Conservation (phyloP, 345 rosid species). For the Microthlaspi erraticum region DNA sequence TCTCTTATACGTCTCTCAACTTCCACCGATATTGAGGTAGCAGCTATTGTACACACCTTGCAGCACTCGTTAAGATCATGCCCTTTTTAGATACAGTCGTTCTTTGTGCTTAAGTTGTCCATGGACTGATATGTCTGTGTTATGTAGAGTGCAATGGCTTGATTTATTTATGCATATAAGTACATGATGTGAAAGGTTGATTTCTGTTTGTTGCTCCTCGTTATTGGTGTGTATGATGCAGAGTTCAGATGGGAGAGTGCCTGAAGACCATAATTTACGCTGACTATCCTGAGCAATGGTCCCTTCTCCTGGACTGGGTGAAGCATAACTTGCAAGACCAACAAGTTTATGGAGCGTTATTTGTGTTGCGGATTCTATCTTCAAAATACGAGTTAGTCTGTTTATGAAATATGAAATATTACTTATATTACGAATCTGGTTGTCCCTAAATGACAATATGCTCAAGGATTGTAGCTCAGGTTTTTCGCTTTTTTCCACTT, state of each 20-base stretch:
- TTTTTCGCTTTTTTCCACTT: slow-evolving; percentile 12
- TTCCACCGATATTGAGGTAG: slow-evolving; percentile 91
- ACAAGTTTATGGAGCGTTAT: slow-evolving; percentile 88
- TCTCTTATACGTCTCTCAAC: slow-evolving; percentile 78
- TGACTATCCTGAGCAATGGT: slow-evolving; percentile 99
- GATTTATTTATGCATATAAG: not conserved
- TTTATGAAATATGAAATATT: not conserved
- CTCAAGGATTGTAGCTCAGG: slow-evolving; percentile 18
- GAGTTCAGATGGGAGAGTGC: slow-evolving; percentile 98
- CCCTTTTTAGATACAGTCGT: not conserved
- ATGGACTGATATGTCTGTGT: slow-evolving; percentile 5
- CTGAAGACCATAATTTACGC: slow-evolving; percentile 90
- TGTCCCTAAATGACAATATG: slow-evolving; percentile 3
- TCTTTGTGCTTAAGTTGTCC: not conserved
- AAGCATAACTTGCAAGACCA: slow-evolving; percentile 84
- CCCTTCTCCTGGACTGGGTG: slow-evolving; percentile 88
- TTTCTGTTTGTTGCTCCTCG: slow-evolving; percentile 15
- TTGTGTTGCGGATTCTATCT: slow-evolving; percentile 85
- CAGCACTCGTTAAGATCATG: not conserved
- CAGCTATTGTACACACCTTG: slow-evolving; percentile 36
- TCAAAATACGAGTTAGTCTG: slow-evolving; percentile 92
- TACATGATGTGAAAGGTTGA: slow-evolving; percentile 1
- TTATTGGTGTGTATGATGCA: slow-evolving; percentile 44
- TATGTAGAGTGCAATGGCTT: not conserved
- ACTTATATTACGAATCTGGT: slow-evolving; percentile 7